These are phyloP conservation scores for Termitomyces sp. DNA, from an alignment of 768 basidiomycete species.

Conservation along the genomic window DNA sequence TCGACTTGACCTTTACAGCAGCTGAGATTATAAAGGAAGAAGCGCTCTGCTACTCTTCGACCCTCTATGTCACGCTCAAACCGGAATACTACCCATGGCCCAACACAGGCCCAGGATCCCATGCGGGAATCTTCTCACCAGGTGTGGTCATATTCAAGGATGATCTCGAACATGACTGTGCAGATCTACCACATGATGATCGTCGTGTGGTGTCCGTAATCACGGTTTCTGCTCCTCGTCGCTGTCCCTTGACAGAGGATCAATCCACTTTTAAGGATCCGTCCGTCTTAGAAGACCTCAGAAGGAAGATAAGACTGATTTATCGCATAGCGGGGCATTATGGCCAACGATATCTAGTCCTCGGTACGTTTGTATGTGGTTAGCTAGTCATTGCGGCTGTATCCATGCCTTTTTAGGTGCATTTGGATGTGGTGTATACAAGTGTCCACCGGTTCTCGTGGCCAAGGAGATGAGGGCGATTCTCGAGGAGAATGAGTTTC, in stretches of 20 bases:
- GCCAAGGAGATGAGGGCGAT: conserved; percentile 36
- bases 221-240: conserved; percentile 39
- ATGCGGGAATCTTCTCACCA: conserved; percentile 37
- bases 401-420: conserved; percentile 23
- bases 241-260: conserved; percentile 24
- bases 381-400: not conserved
- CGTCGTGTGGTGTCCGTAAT: conserved; percentile 36
- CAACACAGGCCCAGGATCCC: conserved; percentile 34
- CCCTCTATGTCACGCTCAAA: conserved; percentile 36
- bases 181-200: conserved; percentile 24
- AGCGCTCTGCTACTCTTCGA: conserved; percentile 43
- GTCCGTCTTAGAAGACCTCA: conserved; percentile 28
- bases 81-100: conserved; percentile 40
- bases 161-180: conserved; percentile 37
- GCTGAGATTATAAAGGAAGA: conserved; percentile 28
- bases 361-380: conserved; percentile 23
- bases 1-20: not conserved
- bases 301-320: conserved; percentile 36
- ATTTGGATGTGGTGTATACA: conserved; percentile 40
- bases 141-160: conserved; percentile 43
- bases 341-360: conserved; percentile 28
- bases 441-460: conserved; percentile 33
- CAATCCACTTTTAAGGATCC: conserved; percentile 15
- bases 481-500: conserved; percentile 35
- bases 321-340: conserved; percentile 38